Conservation (phyloP, 148 eudicot species). For the Amaranthus palmeri region DNA sequence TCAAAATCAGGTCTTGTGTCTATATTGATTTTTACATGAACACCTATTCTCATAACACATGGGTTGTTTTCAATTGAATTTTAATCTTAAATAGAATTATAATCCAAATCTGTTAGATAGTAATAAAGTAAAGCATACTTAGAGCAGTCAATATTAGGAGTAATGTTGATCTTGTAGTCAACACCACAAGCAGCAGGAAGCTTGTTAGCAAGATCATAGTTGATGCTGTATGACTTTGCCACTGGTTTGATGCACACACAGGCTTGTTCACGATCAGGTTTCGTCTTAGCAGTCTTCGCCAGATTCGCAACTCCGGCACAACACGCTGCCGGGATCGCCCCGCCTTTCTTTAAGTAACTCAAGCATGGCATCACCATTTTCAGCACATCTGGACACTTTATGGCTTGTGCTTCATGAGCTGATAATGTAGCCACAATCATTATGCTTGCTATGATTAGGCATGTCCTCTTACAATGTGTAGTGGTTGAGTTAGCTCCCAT, state of each 20-base stretch:
- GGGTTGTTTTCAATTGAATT: too few relatives aligned
- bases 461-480: conserved; percentile 8
- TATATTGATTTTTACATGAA: too few relatives aligned
- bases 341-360: conserved; percentile 29
- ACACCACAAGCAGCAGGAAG: conserved; percentile 31
- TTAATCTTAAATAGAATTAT: too few relatives aligned
- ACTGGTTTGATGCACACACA: conserved; percentile 31
- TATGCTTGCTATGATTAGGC: conserved; percentile 17
- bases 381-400: conserved; percentile 24
- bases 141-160: conserved; percentile 21
- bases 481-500: conserved; percentile 10
- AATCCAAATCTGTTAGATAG: too few relatives aligned
- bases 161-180: conserved; percentile 15
- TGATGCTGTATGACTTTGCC: conserved; percentile 13
- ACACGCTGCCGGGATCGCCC: conserved; percentile 16
- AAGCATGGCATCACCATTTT: conserved; percentile 25
- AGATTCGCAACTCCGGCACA: conserved; percentile 28
- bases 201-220: conserved; percentile 20
- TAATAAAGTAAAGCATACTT: conserved; percentile 18
- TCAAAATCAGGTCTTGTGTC: too few relatives aligned
- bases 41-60: too few relatives aligned
- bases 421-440: conserved; percentile 11
- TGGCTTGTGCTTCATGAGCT: conserved; percentile 24
- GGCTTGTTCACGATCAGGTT: conserved; percentile 24
- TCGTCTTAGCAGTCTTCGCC: conserved; percentile 19